Evolutionary conservation across 441 rosid genomes (phyloP).

Genomic region (Francoa sonchifolia): DNA sequence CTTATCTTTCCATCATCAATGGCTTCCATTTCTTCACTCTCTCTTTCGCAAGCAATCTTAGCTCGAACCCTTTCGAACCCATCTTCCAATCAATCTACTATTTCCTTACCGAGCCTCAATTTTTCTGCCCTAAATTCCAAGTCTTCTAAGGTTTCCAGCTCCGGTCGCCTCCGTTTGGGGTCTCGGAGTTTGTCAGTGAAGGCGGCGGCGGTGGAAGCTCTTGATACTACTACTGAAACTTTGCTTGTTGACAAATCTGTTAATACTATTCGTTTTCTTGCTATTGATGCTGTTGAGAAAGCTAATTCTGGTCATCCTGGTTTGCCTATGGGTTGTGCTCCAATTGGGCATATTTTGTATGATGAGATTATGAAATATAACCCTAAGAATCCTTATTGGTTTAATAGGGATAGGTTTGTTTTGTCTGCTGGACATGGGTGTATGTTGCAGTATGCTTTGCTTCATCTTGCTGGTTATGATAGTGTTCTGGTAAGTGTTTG

Average conservation of each 20-base stretch:
- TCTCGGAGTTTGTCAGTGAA: not conserved
- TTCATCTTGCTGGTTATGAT: slow-evolving; percentile 96
- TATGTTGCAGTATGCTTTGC: slow-evolving; percentile 90
- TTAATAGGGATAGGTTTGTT: slow-evolving; percentile 91
- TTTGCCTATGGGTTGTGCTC: slow-evolving; percentile 98
- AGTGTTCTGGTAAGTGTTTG: slow-evolving; percentile 49
- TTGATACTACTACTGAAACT: slow-evolving; percentile 42
- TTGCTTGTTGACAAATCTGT: slow-evolving; percentile 81
- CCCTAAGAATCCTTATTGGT: slow-evolving; percentile 97
- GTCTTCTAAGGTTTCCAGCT: slow-evolving; percentile 13
- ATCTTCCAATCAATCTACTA: slow-evolving; percentile 26
- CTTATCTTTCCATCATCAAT: slow-evolving; percentile 18
- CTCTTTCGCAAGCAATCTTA: slow-evolving; percentile 67
- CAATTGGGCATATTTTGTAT: slow-evolving; percentile 87
- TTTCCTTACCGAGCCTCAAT: slow-evolving; percentile 31
- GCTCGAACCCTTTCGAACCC: slow-evolving; percentile 44
- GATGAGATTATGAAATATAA: slow-evolving; percentile 94
- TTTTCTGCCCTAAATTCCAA: slow-evolving; percentile 50
- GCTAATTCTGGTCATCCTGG: slow-evolving; percentile 99
- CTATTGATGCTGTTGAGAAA: slow-evolving; percentile 94
- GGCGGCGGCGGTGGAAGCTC: slow-evolving; percentile 45
- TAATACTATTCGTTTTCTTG: slow-evolving; percentile 78
- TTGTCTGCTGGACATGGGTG: slow-evolving; percentile 98
- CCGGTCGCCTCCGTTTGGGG: slow-evolving; percentile 11
- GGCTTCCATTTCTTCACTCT: slow-evolving; percentile 74